Evolutionary conservation across 1,284 basidiomycete species (phyloP).

Genomic region (Chalciporus sp.): DNA sequence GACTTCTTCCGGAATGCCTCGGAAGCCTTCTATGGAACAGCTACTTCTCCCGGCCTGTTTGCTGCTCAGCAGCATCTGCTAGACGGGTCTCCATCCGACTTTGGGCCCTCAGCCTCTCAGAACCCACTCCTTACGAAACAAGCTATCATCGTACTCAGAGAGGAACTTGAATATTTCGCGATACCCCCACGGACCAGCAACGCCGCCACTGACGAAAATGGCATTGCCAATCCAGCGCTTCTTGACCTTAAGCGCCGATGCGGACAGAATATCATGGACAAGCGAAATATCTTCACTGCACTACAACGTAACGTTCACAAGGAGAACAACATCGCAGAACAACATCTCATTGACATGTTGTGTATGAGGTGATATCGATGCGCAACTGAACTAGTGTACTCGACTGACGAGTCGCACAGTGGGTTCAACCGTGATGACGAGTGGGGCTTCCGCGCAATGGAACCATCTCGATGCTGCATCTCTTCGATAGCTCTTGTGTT

Average conservation of each 20-base stretch:
- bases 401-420: slow-evolving; percentile 45
- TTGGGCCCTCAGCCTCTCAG: slow-evolving; percentile 66
- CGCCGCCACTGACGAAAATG: slow-evolving; percentile 73
- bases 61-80: slow-evolving; percentile 80
- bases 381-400: slow-evolving; percentile 19
- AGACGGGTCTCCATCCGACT: slow-evolving; percentile 63
- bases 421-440: slow-evolving; percentile 95
- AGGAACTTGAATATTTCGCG: slow-evolving; percentile 98
- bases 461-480: slow-evolving; percentile 95
- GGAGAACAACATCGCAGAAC: slow-evolving; percentile 98
- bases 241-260: slow-evolving; percentile 81
- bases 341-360: slow-evolving; percentile 99
- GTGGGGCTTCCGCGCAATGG: slow-evolving; percentile 96
- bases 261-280: slow-evolving; percentile 86
- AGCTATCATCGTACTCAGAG: slow-evolving; percentile 96
- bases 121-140: slow-evolving; percentile 96
- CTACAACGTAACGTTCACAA: slow-evolving; percentile 98
- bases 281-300: slow-evolving; percentile 94
- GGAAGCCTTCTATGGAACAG: slow-evolving; percentile 90
- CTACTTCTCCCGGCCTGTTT: slow-evolving; percentile 72
- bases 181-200: slow-evolving; percentile 78
- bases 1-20: slow-evolving; percentile 89
- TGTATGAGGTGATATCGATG: slow-evolving; percentile 84
- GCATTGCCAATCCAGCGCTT: slow-evolving; percentile 76
- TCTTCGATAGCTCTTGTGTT: slow-evolving; percentile 97